These are phyloP conservation scores for Trichomonas gallinae DNA, from an alignment of 208 protist genomes.

Conservation along the genomic window DNA sequence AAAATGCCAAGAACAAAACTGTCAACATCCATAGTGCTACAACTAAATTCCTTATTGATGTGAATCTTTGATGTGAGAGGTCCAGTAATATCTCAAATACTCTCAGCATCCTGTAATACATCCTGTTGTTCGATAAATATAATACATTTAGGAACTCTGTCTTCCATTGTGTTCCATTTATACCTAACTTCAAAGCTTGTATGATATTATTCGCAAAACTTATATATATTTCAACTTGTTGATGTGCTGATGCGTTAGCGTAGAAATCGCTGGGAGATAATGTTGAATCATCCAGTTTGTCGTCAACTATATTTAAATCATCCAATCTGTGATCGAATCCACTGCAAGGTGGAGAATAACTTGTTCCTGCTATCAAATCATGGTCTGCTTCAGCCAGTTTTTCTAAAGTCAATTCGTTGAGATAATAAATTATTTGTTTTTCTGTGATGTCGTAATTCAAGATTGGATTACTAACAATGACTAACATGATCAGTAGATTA, in stretches of 20 bases:
- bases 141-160: background rate
- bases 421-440: no score
- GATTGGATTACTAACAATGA: background rate
- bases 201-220: background rate
- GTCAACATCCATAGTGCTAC: background rate
- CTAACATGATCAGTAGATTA: background rate
- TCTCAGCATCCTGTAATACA: background rate
- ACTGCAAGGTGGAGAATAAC: background rate
- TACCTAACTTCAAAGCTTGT: background rate
- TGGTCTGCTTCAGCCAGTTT: background rate
- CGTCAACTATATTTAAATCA: background rate
- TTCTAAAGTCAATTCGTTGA: background rate
- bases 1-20: background rate
- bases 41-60: background rate
- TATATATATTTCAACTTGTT: background rate
- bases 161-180: background rate
- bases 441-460: no score
- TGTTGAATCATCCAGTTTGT: background rate
- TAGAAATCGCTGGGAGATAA: background rate
- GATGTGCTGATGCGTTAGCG: background rate
- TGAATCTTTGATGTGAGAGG: background rate
- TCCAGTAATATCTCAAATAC: background rate
- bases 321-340: background rate
- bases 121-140: background rate
- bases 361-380: background rate